Evolutionary conservation across 208 protist genomes (phyloP), one percentile per base, ranked within the genome.

Genomic region (Novymonas esmeraldas): DNA sequence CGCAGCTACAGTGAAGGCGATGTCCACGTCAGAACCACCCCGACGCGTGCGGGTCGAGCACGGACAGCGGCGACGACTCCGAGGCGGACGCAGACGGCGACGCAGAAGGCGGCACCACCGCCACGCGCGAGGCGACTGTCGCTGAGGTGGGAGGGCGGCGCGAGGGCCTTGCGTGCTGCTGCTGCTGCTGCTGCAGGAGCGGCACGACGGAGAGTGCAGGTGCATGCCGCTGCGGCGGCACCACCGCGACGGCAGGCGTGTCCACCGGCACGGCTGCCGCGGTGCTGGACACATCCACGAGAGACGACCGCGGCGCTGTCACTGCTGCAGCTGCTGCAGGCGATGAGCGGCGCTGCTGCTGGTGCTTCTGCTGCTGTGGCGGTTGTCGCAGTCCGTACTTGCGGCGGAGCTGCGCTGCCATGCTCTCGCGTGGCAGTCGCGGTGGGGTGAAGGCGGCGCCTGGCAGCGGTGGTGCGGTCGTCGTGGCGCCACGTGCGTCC

Each of bases 311-410:
- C 26, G 48, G 13, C 6, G 13, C 3, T 41, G 1, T 0, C 38
- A 16, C 0, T 58, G 20, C 4, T 18, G 39, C 5, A 33, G 24
- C 28, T 28, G 44, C 38, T 42, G 45, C 9, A 13, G 44, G 13
- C n/a, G 46, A 14, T 31, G 46, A 6, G 31, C 29, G 13, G n/a
- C n/a, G 16, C 18, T 52, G 34, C 7, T 20, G 54, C 16, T 28
- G 20, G 1, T 22, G 45, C n/a, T n/a, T n/a, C n/a, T n/a, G 16
- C 18, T 52, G 34, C 7, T 20, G 54, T 16, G 29, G 20, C 16
- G 51, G 58, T 34, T 54, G 58, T 13, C 41, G 61, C 2, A 75
- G 44, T 20, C 55, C 45, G 29, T 75, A 69, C 54, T 75, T 75
- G 18, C 61, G 70, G 6, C 70, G 70, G 45, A 75, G 24, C 36